These are phyloP conservation scores for Albophoma yamanashiensis DNA, from an alignment of 2,329 filamentous ascomycete species.

Conservation along the genomic window DNA sequence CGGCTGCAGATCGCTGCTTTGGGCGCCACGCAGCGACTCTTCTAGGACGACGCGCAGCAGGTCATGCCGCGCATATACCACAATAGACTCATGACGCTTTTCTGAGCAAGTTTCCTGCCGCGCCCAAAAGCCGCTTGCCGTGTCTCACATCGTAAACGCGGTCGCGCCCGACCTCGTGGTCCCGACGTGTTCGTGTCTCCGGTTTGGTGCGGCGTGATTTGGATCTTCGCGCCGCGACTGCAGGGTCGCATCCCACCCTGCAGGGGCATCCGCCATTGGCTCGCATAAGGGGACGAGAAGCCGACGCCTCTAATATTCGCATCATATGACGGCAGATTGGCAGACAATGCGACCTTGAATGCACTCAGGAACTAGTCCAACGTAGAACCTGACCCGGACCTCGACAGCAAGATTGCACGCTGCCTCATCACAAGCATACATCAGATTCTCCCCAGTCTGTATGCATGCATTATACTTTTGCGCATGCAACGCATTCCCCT, in stretches of 20 bases:
- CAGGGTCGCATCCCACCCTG: neutral
- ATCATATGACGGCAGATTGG: slow-evolving; percentile 1
- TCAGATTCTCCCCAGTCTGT: neutral
- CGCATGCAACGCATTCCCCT: neutral
- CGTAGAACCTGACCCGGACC: neutral
- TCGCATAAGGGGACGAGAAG: neutral
- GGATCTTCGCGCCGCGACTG: neutral
- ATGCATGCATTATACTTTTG: neutral
- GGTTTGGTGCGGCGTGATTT: neutral
- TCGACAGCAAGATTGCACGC: neutral
- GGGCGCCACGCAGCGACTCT: neutral
- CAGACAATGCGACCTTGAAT: neutral
- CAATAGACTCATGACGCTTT: neutral
- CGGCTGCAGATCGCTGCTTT: neutral
- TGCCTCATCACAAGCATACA: neutral
- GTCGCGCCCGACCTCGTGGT: neutral
- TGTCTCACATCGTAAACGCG: neutral
- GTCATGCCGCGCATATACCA: neutral
- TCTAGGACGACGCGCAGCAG: neutral
- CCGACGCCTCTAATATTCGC: neutral
- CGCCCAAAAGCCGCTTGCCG: neutral
- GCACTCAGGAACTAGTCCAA: neutral
- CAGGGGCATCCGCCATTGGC: neutral
- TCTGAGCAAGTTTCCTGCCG: too few relatives aligned
- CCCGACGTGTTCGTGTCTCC: neutral